Evolutionary conservation across 2,329 filamentous ascomycete genomes (phyloP), one percentile per base, ranked within the genome.

Genomic region (Rasamsonia emersonii): DNA sequence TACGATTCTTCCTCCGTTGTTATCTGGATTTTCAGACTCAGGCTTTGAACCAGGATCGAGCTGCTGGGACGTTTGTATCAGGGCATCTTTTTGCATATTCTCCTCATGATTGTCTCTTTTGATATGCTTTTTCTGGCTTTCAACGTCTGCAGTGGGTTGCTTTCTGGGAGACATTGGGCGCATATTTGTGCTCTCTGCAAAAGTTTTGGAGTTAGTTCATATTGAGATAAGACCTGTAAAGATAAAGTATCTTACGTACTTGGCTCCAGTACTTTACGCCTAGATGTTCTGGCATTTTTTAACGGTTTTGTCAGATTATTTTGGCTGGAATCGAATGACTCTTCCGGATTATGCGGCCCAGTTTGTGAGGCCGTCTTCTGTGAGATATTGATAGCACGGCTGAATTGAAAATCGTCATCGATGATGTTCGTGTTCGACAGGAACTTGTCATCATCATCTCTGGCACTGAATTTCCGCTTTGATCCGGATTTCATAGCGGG

Each of bases 391-490:
- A 20, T 34, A 14, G 54, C 42, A 25, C 54, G 49, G 19, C 39
- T 55, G 30, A 54, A 59, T 39, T 58, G 42, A 29, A 58, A 58
- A 32, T 50, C 53, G 26, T 59, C 54, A 14, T 55, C 46, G 5
- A 45, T 45, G 10, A 30, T 24, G 11, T 24, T 24, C 2, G 36
- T 19, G 15, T 34, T 31, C 4, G 40, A 35, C 8, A 40, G 36
- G 26, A 46, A 38, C n/a, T 27, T 34, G 16, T 65, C 63, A 13
- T 71, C 66, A 8, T 64, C 64, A 23, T 75, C 70, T 24, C 69
- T 61, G 11, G 68, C 62, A 34, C 62, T 68, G 31, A 77, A 64
- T 46, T 77, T 77, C 29, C 73, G 64, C 53, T 77, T 77, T 15
- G 68, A 62, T 11, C 69, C 70, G 30, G 64, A 64, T 30, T 64